Evolutionary conservation across 805 yeast genomes (phyloP), one percentile per base, ranked within the genome.

Genomic region (Zygosaccharomyces bisporus): DNA sequence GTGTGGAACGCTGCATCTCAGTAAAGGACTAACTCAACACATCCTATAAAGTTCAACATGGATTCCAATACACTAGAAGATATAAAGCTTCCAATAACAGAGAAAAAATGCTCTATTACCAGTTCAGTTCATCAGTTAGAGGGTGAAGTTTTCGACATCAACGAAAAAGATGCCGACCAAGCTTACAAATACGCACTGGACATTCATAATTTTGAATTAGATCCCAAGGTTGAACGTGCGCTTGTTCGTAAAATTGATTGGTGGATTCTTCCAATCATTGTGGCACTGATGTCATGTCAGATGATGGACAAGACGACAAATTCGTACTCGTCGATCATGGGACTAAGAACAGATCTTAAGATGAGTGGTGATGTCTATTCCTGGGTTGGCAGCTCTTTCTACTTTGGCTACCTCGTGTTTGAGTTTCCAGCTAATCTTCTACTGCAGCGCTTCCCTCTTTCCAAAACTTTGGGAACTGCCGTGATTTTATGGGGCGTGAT

Each of bases 331-430:
- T 52, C 72, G 1, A 55, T 71, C 23, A 58, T 68, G 52, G 74
- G 74, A 1, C 47, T 71, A 42, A 49, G 61, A 35, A 30, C 46
- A 23, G 76, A 69, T 45, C 51, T 68, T 43, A 46, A 62, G 12
- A 67, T 74, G 67, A 41, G 40, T 12, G 72, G 76, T 24, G 51
- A 52, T 21, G 55, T 64, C 40, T 74, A 68, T 46, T 58, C 72
- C 12, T 73, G 77, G 76, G 64, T 67, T 9, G 74, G 74, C 1
- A 61, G 72, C 18, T 59, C 70, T 3, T 74, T 74, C 44, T 73
- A 73, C 51, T 58, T 73, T 24, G 78, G 75, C 0, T 77, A 76
- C 54, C 54, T 77, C 47, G 64, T 63, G 5, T 74, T 72, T 45
- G 74, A 71, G 41, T 67, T 65, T 39, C 80, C 80, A 6, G 70